phyloP scores from a whole-genome alignment of 768 basidiomycete species.

The Candolleomyces aberdarensis region DNA sequence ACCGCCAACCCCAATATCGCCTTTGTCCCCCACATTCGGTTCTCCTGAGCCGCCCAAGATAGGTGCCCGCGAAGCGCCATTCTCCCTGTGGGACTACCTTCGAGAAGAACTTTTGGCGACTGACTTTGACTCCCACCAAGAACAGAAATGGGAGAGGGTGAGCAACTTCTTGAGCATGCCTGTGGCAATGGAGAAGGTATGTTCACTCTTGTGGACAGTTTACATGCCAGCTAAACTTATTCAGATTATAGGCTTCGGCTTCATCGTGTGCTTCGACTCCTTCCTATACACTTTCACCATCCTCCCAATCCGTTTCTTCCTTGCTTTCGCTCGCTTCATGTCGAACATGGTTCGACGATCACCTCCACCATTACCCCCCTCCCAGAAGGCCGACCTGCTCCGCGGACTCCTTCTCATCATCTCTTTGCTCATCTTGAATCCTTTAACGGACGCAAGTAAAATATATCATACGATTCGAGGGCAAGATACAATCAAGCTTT shows the following conservation, averaged over 20 bases:
- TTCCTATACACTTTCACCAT: conserved; percentile 99
- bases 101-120: conserved; percentile 85
- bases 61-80: conserved; percentile 41
- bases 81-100: conserved; percentile 91
- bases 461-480: conserved; percentile 98
- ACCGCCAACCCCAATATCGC: conserved; percentile 30
- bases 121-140: conserved; percentile 93
- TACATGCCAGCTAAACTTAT: not conserved
- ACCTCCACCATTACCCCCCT: conserved; percentile 64
- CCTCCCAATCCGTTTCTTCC: conserved; percentile 80
- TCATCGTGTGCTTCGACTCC: conserved; percentile 91
- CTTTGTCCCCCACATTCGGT: conserved; percentile 16
- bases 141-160: conserved; percentile 93
- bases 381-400: conserved; percentile 93
- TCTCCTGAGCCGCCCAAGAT: conserved; percentile 15
- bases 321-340: conserved; percentile 60
- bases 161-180: conserved; percentile 95
- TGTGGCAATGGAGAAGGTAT: conserved; percentile 90
- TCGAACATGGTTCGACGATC: conserved; percentile 47
- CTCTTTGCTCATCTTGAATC: conserved; percentile 71
- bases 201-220: conserved; percentile 8
- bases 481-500: conserved; percentile 97
- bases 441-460: conserved; percentile 92
- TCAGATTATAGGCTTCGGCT: conserved; percentile 90
- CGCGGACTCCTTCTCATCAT: conserved; percentile 71